Base-by-base conservation (phyloP, 148 eudicot genomes). In the Beta vulgaris region DNA sequence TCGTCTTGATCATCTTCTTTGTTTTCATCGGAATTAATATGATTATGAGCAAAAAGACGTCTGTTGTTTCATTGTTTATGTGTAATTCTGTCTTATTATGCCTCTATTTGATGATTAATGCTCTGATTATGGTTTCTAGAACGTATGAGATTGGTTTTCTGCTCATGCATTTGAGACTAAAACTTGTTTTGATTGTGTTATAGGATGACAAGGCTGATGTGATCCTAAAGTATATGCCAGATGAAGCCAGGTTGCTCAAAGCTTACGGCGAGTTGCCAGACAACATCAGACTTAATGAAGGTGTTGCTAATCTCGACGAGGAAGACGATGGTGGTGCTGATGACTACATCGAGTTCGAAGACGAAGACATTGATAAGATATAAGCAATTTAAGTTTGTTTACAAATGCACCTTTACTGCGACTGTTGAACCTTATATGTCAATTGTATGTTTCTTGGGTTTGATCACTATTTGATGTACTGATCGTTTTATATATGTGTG, bases 311-410 rank as follows among this genome's bases (percentile, higher is more conserved):
- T 28, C 85, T 84, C 23, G 73, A 86, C 36, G 97, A 91, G 36
- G 98, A 94, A 40, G 96, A 90, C 18, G 98, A 94, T 0, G 89
- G 78, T 0, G 87, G 74, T 13, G 90, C 49, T 9, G 88, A 91
- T 57, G 93, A 94, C 77, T 88, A 90, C 78, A 70, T 91, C 58
- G 96, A 91, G 80, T 94, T 94, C 32, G 98, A 91, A 80, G 97
- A 94, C 63, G 98, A 94, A 69, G 98, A 94, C 78, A 94, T 94
- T 26, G 98, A 94, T 32, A 94, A 91, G 70, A 92, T 94, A 49
- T 85, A 32, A 78, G 51, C 23, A 19, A 39, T 42, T 42, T 26
- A 12, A 26, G 29, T 23, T 63, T 55, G 46, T 13, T 19, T 26
- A 19, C 1, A 42, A 16, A 25, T 54, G 15, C 49, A 31, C 21